Evolutionary conservation across 257 asterid species (phyloP).

Genomic region (Penstemon barbatus): DNA sequence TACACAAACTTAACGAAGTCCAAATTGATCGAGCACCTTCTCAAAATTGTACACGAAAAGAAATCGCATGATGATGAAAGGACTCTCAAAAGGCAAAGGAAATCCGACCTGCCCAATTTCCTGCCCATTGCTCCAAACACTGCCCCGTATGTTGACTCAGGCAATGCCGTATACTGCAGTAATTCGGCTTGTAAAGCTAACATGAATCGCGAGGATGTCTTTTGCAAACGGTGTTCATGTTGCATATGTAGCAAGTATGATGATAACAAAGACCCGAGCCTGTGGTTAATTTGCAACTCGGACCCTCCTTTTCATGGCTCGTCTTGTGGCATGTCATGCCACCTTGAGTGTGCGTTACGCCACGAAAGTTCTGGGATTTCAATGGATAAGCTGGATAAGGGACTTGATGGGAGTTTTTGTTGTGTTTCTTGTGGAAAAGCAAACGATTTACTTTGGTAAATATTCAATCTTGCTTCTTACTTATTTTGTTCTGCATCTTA

Average conservation of each 20-base stretch:
- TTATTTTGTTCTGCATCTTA: neutral
- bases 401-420: slow-evolving; percentile 70
- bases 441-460: slow-evolving; percentile 76
- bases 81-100: slow-evolving; percentile 56
- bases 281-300: slow-evolving; percentile 71
- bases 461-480: neutral
- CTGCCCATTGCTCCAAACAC: slow-evolving; percentile 20
- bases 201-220: slow-evolving; percentile 43
- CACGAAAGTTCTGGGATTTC: slow-evolving; percentile 59
- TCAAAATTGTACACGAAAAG: slow-evolving; percentile 51
- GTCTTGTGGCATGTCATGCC: slow-evolving; percentile 84
- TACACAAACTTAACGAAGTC: slow-evolving; percentile 64
- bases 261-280: slow-evolving; percentile 84
- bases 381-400: slow-evolving; percentile 46
- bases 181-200: slow-evolving; percentile 80
- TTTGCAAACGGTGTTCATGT: slow-evolving; percentile 86
- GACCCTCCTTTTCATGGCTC: slow-evolving; percentile 54
- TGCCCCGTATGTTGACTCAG: slow-evolving; percentile 30
- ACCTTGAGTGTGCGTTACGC: slow-evolving; percentile 72
- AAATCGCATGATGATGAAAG: slow-evolving; percentile 41
- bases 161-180: slow-evolving; percentile 42
- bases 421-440: slow-evolving; percentile 76
- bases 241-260: slow-evolving; percentile 71
- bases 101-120: slow-evolving; percentile 37
- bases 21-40: slow-evolving; percentile 63